Evolutionary conservation across 257 asterid species (phyloP).

Genomic region (Apocynum venetum): DNA sequence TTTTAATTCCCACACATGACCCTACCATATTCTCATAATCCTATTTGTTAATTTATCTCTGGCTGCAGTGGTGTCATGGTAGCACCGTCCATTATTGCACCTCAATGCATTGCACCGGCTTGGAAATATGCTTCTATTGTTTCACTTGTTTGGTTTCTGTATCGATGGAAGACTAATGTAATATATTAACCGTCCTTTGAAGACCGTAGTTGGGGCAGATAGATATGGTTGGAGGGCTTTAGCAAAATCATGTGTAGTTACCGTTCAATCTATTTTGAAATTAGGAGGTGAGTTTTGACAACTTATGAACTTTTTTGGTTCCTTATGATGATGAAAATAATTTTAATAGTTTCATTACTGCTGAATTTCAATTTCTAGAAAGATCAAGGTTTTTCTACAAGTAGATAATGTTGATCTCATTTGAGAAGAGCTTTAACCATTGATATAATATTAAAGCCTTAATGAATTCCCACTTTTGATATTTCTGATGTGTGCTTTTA

Average conservation of each 20-base stretch:
- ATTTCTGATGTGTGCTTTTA: neutral
- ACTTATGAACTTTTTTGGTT: neutral
- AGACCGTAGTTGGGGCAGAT: slow-evolving; percentile 40
- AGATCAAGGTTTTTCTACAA: neutral
- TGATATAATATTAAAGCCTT: neutral
- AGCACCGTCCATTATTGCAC: slow-evolving; percentile 64
- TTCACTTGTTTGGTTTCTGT: slow-evolving; percentile 79
- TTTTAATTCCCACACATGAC: neutral
- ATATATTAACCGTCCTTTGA: slow-evolving; percentile 45
- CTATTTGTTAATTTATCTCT: slow-evolving; percentile 10
- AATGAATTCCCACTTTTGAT: neutral
- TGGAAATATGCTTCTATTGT: slow-evolving; percentile 73
- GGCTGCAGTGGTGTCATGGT: slow-evolving; percentile 66
- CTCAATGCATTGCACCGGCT: slow-evolving; percentile 58
- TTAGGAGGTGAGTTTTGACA: slow-evolving; percentile 67
- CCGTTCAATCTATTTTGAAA: slow-evolving; percentile 82
- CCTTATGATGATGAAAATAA: neutral
- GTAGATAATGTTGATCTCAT: neutral
- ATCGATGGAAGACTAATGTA: slow-evolving; percentile 81
- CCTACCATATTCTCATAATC: neutral
- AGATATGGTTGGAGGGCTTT: slow-evolving; percentile 77
- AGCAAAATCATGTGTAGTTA: slow-evolving; percentile 93
- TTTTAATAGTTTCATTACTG: neutral
- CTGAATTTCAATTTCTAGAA: neutral
- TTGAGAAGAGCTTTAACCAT: neutral